Base-by-base conservation (phyloP, 306 rosid species). In the Pterocarpus macrocarpus region DNA sequence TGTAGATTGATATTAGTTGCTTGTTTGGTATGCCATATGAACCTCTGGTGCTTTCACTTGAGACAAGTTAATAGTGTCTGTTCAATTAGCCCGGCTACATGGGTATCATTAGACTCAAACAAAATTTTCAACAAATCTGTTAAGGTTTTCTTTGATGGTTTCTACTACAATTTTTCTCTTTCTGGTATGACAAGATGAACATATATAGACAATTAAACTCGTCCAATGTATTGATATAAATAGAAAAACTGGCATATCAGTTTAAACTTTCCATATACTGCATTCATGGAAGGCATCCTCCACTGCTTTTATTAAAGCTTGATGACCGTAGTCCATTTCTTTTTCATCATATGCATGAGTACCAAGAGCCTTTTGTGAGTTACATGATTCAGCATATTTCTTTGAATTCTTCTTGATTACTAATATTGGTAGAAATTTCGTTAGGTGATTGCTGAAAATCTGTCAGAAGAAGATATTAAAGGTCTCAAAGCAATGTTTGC, bases 381-480 rank as follows among this genome's bases (percentile, higher is more conserved):
- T 64, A 11, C 69, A 39, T 39, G 52, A 55, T 71, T 65, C 45
- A 10, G 3, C 45, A 41, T 75, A 59, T 77, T 63, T 66, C 53
- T 63, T 43, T 62, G 58, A 75, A 30, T 68, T 69, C 49, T 71
- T 77, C 79, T 74, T 68, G 35, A 12, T 53, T 36, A 63, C 69
- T 49, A 76, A 76, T 8, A 38, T 77, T 9, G 44, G 44, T 22
- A 61, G 49, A 75, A 70, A 70, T 62, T 78, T 69, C 57, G 35
- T 34, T 76, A 94, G 98, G 94, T 94, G 72, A 92, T 94, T 47
- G 98, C 98, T 28, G 94, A 94, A 86, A 92, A 86, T 90, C 84
- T 94, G 45, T 92, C 98, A 45, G 94, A 91, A 90, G 98, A 94
- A 77, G 98, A 94, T 85, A 94, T 92, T 85, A 92, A 94, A 86